Percentiles rank a stretch among this genome's conserved stretches.
phyloP scores from a whole-genome alignment of 805 yeast genomes.

The Saccharomyces eubayanus region DNA sequence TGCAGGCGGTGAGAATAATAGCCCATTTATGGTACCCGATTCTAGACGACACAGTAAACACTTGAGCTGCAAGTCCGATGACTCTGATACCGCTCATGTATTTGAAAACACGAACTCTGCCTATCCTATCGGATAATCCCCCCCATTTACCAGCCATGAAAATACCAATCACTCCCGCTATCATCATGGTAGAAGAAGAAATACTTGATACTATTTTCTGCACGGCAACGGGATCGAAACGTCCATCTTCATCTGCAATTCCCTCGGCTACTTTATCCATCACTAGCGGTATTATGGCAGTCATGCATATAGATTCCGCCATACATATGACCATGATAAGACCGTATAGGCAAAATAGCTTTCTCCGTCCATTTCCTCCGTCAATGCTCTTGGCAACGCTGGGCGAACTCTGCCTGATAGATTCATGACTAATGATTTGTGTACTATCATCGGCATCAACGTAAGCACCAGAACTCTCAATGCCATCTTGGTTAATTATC shows the following conservation, averaged over 20 bases:
- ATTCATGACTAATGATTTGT: neutral
- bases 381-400: neutral
- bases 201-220: conserved; percentile 42
- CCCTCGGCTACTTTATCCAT: conserved; percentile 37
- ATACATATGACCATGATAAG: neutral
- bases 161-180: conserved; percentile 39
- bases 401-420: neutral
- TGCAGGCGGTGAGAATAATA: conserved; percentile 37
- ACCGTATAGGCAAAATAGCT: neutral
- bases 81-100: conserved; percentile 24
- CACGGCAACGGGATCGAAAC: conserved; percentile 35
- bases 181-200: conserved; percentile 37
- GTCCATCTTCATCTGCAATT: conserved; percentile 24
- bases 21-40: conserved; percentile 32
- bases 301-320: conserved; percentile 9
- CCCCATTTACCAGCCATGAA: conserved; percentile 57
- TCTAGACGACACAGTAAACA: conserved; percentile 28
- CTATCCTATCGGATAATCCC: conserved; percentile 53
- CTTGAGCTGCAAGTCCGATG: conserved; percentile 14
- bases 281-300: conserved; percentile 33
- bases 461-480: neutral
- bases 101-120: conserved; percentile 46
- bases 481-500: neutral
- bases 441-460: neutral
- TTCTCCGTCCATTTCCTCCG: neutral